Percentiles rank a stretch among this genome's conserved stretches.
Evolutionary conservation across 768 basidiomycete genomes (phyloP).

Genomic region (Lactarius deliciosus): DNA sequence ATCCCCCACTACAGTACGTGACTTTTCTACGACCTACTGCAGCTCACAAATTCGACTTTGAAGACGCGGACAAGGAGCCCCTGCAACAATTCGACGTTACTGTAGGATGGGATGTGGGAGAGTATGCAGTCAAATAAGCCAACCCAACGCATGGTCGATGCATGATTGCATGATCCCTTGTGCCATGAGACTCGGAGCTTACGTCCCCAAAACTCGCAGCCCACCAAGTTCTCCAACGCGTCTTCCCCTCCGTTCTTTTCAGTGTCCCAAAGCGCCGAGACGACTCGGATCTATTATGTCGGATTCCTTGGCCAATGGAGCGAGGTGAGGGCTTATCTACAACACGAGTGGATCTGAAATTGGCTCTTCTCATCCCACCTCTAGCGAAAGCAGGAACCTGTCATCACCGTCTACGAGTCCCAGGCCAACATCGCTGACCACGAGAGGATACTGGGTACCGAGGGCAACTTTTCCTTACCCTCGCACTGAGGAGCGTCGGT

Average conservation of each 20-base stretch:
- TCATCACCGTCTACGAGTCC: slow-evolving; percentile 85
- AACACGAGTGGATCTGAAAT: not conserved
- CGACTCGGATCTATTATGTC: slow-evolving; percentile 74
- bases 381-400: slow-evolving; percentile 68
- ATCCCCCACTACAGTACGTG: too few relatives aligned
- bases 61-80: too few relatives aligned
- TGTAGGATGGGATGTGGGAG: too few relatives aligned
- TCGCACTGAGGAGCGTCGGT: slow-evolving; percentile 34
- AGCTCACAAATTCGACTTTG: too few relatives aligned
- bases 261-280: slow-evolving; percentile 74
- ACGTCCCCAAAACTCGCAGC: slow-evolving; percentile 44
- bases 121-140: slow-evolving; percentile 41
- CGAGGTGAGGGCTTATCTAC: slow-evolving; percentile 48
- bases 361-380: not conserved
- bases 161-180: too few relatives aligned
- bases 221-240: slow-evolving; percentile 82
- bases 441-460: slow-evolving; percentile 78
- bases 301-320: slow-evolving; percentile 84
- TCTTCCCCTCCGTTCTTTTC: slow-evolving; percentile 82
- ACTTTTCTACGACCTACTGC: too few relatives aligned
- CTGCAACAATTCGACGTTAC: too few relatives aligned
- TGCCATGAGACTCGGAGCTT: not conserved
- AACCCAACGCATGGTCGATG: too few relatives aligned
- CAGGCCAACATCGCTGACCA: slow-evolving; percentile 89
- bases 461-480: slow-evolving; percentile 53